Evolutionary conservation across 805 yeast species (phyloP).

Genomic region (Starmerella powellii): DNA sequence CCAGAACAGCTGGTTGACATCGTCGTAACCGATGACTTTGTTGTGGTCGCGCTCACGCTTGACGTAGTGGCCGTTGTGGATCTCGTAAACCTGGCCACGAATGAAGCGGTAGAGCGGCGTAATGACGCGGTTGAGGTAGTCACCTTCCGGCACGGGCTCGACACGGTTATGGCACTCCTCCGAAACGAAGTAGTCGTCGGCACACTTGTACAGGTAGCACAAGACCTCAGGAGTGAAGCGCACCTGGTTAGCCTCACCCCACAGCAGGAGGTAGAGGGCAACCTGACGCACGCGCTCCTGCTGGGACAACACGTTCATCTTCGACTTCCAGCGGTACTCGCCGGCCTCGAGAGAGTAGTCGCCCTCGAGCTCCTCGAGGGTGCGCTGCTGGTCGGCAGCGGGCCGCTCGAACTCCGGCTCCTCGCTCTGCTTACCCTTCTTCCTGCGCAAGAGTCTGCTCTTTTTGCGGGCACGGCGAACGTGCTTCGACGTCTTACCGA

Average conservation of each 20-base stretch:
- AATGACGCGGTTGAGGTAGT: constrained; percentile 78
- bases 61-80: constrained; percentile 42
- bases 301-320: constrained; percentile 44
- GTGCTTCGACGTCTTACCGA: constrained; percentile 37
- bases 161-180: constrained; percentile 75
- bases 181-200: constrained; percentile 75
- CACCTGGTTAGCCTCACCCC: constrained; percentile 79
- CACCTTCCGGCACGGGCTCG: constrained; percentile 43
- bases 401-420: too few species aligned
- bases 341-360: constrained; percentile 61
- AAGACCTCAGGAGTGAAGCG: constrained; percentile 84
- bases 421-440: constrained; percentile 30
- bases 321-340: constrained; percentile 65
- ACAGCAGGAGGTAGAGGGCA: constrained; percentile 48
- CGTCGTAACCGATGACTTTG: constrained; percentile 71
- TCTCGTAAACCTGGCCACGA: constrained; percentile 54
- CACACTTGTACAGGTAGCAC: constrained; percentile 91
- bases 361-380: constrained; percentile 56
- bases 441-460: constrained; percentile 33
- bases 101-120: constrained; percentile 73
- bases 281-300: constrained; percentile 52
- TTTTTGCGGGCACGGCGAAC: constrained; percentile 39
- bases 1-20: constrained; percentile 97
- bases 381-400: constrained; percentile 42
- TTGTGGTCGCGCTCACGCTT: constrained; percentile 61